A percentile compares a stretch with the other conserved stretches of the same genome.
Conservation (phyloP, 208 protist species). For the Porcisia deanei region DNA sequence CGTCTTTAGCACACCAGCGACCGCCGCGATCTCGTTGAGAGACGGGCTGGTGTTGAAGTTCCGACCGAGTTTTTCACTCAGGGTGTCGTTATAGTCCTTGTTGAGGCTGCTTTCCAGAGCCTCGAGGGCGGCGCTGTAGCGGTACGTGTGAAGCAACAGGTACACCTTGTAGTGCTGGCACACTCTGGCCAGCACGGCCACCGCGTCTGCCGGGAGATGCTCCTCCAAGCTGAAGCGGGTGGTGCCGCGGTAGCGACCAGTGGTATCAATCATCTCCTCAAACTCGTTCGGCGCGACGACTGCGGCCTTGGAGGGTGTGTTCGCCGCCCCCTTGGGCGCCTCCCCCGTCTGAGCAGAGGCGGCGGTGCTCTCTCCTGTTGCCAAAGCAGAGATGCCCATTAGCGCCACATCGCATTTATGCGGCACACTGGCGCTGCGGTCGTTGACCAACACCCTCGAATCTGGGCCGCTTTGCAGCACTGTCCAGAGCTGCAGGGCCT, state of each 20-base stretch:
- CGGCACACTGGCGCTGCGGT: neutral
- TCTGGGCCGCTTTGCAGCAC: slow-evolving; percentile 31
- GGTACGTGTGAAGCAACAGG: slow-evolving; percentile 76
- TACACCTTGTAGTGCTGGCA: slow-evolving; percentile 71
- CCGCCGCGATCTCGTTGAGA: slow-evolving; percentile 84
- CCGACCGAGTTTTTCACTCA: slow-evolving; percentile 71
- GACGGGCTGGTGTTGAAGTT: slow-evolving; percentile 75
- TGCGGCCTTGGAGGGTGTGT: neutral
- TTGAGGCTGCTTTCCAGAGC: slow-evolving; percentile 72
- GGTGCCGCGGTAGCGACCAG: slow-evolving; percentile 5
- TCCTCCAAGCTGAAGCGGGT: slow-evolving; percentile 20
- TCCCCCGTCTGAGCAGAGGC: neutral
- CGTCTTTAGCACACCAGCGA: slow-evolving; percentile 53
- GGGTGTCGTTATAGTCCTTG: slow-evolving; percentile 69
- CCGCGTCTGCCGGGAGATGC: slow-evolving; percentile 50
- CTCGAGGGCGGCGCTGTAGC: slow-evolving; percentile 89
- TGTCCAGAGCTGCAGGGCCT: slow-evolving; percentile 51
- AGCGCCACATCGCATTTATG: slow-evolving; percentile 3
- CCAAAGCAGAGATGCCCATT: slow-evolving; percentile 20
- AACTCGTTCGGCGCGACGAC: neutral
- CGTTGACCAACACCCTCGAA: slow-evolving; percentile 6
- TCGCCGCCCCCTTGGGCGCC: neutral
- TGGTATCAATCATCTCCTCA: neutral
- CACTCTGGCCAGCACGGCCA: slow-evolving; percentile 47
- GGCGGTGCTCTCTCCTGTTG: neutral